Evolutionary conservation across 306 rosid genomes (phyloP).

Genomic region (Quercus robur): DNA sequence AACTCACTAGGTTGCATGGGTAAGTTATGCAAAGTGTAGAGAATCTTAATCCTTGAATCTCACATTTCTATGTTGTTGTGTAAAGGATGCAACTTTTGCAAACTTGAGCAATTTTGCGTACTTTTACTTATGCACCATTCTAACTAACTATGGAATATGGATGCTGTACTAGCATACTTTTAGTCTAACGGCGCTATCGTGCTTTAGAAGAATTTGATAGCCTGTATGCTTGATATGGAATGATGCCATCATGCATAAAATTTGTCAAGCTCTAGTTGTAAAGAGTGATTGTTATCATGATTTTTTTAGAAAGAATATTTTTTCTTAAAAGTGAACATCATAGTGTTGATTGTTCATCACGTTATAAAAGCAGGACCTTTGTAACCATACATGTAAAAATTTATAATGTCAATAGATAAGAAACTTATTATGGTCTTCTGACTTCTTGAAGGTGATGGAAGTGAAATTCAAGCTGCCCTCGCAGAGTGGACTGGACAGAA

Average conservation of each 20-base stretch:
- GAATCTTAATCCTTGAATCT: too few relatives aligned
- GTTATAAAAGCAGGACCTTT: not conserved
- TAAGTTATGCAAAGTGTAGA: too few relatives aligned
- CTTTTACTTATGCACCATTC: too few relatives aligned
- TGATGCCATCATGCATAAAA: not conserved
- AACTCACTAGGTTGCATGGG: too few relatives aligned
- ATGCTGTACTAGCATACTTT: not conserved
- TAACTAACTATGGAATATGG: too few relatives aligned
- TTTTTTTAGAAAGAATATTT: not conserved
- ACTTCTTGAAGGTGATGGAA: constrained; percentile 73
- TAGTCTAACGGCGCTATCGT: not conserved
- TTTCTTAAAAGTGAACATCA: not conserved
- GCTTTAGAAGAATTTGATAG: not conserved
- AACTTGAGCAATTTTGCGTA: too few relatives aligned
- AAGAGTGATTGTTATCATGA: not conserved
- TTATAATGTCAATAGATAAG: not conserved
- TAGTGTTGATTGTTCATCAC: not conserved
- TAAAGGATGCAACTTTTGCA: too few relatives aligned
- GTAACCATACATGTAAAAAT: too few relatives aligned
- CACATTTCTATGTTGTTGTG: too few relatives aligned
- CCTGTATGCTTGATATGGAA: not conserved
- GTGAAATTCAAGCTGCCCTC: constrained; percentile 62
- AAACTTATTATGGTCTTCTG: constrained; percentile 4
- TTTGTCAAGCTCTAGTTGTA: not conserved
- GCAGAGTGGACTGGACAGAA: constrained; percentile 66